Evolutionary conservation across 1,284 basidiomycete genomes (phyloP).

Genomic region (Mycena sp.): DNA sequence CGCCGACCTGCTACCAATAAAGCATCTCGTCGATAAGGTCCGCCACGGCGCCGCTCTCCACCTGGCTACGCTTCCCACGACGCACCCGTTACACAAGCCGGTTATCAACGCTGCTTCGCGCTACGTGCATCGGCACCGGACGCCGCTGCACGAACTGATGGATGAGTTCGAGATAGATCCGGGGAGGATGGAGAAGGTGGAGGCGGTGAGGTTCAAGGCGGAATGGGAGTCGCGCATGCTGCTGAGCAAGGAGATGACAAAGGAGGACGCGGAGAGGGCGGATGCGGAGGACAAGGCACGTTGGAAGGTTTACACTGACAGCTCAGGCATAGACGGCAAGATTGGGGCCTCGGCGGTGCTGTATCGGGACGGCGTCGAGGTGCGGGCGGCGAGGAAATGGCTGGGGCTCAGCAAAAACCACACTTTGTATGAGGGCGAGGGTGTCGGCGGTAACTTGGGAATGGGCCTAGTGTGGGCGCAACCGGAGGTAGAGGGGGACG

Average conservation of each 20-base stretch:
- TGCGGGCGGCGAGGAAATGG: slow-evolving; percentile 38
- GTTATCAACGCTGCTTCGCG: slow-evolving; percentile 25
- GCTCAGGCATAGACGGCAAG: slow-evolving; percentile 38
- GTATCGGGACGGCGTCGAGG: slow-evolving; percentile 11
- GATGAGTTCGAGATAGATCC: slow-evolving; percentile 17
- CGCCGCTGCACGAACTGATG: slow-evolving; percentile 33
- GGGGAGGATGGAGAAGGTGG: slow-evolving; percentile 32
- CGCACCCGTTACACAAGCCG: slow-evolving; percentile 42
- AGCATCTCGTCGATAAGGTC: slow-evolving; percentile 33
- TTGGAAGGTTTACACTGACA: slow-evolving; percentile 42
- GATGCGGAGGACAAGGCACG: slow-evolving; percentile 21
- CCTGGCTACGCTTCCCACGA: slow-evolving; percentile 40
- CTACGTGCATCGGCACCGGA: not conserved
- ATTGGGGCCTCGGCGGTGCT: slow-evolving; percentile 43
- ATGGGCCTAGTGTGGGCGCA: slow-evolving; percentile 22
- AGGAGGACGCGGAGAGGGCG: slow-evolving; percentile 1
- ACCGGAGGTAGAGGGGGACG: not conserved
- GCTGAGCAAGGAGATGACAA: not conserved
- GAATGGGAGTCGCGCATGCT: slow-evolving; percentile 19
- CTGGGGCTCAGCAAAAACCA: slow-evolving; percentile 28
- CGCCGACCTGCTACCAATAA: slow-evolving; percentile 7
- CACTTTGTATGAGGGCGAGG: slow-evolving; percentile 40
- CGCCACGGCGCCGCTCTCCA: slow-evolving; percentile 39
- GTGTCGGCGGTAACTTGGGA: slow-evolving; percentile 33
- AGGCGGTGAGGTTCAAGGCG: not conserved